phyloP scores from a whole-genome alignment of 257 asterid genomes.

The Petunia secreta region DNA sequence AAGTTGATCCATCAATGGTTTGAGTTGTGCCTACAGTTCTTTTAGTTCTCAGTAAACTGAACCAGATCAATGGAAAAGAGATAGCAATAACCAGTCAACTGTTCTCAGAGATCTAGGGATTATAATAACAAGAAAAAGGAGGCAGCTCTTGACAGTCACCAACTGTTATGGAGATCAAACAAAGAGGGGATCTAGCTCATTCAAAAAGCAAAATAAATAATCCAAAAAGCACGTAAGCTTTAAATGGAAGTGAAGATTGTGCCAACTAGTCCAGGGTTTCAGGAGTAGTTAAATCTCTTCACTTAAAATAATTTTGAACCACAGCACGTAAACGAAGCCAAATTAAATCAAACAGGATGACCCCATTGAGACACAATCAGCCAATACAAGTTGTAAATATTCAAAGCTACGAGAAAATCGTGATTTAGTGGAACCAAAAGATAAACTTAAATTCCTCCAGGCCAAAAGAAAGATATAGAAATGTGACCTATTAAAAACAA shows the following conservation, averaged over 20 bases:
- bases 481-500: no score
- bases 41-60: constrained; percentile 20
- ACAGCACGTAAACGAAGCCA: neutral
- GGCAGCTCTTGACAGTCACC: neutral
- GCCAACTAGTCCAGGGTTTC: neutral
- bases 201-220: neutral
- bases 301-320: neutral
- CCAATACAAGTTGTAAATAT: constrained; percentile 5
- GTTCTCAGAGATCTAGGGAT: neutral
- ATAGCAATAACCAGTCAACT: neutral
- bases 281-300: constrained; percentile 4
- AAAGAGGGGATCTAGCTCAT: neutral
- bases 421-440: neutral
- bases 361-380: neutral
- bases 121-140: neutral
- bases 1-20: constrained; percentile 82
- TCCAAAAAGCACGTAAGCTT: neutral
- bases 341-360: neutral
- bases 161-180: neutral
- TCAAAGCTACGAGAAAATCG: neutral
- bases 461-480: neutral
- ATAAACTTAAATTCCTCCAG: neutral
- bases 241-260: neutral
- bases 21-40: constrained; percentile 68
- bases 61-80: constrained; percentile 1